phyloP scores from a whole-genome alignment of 2,329 filamentous ascomycete genomes.

The Arthroderma sp. region DNA sequence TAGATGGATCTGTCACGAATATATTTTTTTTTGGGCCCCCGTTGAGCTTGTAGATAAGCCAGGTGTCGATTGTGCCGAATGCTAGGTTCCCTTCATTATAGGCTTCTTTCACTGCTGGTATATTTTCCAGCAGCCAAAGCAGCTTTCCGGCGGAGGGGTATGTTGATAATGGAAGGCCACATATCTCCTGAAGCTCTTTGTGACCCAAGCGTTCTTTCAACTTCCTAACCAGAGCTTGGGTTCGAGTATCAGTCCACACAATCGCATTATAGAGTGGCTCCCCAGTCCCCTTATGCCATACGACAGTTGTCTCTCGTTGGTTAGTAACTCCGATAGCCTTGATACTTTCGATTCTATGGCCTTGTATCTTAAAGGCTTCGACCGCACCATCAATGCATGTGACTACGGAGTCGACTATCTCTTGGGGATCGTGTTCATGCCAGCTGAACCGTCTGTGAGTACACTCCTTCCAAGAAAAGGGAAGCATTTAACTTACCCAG shows the following conservation, averaged over 20 bases:
- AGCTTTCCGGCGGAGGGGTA: slow-evolving; percentile 82
- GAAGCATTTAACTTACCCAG: slow-evolving; percentile 50
- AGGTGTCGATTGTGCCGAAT: slow-evolving; percentile 80
- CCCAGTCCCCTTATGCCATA: slow-evolving; percentile 72
- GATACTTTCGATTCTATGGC: slow-evolving; percentile 55
- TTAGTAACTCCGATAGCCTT: slow-evolving; percentile 75
- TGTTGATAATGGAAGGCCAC: slow-evolving; percentile 73
- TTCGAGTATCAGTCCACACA: slow-evolving; percentile 82
- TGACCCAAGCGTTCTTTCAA: slow-evolving; percentile 57
- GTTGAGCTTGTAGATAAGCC: slow-evolving; percentile 73
- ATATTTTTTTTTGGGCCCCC: slow-evolving; percentile 54
- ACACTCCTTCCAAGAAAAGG: background rate
- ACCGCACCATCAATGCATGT: slow-evolving; percentile 68
- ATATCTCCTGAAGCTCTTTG: slow-evolving; percentile 55
- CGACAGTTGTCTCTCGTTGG: slow-evolving; percentile 76
- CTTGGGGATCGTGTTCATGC: slow-evolving; percentile 78
- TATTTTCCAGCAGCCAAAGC: slow-evolving; percentile 65
- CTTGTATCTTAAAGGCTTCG: slow-evolving; percentile 56
- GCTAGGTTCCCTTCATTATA: slow-evolving; percentile 67
- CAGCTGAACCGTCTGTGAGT: slow-evolving; percentile 41
- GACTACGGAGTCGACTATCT: slow-evolving; percentile 62
- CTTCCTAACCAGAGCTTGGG: slow-evolving; percentile 60
- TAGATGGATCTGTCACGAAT: slow-evolving; percentile 74
- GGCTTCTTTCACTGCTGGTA: slow-evolving; percentile 54
- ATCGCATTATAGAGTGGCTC: slow-evolving; percentile 78